These are phyloP conservation scores for Leccinum boreale DNA, from an alignment of 768 basidiomycete genomes.

Conservation along the genomic window DNA sequence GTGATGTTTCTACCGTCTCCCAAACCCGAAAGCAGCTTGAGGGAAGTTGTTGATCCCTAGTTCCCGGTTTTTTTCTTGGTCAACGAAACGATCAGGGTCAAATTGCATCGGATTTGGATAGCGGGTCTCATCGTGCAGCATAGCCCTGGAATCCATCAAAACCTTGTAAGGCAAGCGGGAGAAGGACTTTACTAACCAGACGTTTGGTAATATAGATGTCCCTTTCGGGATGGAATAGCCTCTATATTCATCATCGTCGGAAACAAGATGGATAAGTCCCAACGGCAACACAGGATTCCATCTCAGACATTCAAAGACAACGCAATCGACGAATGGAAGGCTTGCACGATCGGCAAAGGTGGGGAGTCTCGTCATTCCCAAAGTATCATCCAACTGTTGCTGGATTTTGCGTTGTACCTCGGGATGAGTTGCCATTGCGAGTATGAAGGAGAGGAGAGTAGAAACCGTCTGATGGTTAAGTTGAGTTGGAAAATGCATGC, in stretches of 20 bases:
- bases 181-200: constrained; percentile 36
- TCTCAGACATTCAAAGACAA: constrained; percentile 35
- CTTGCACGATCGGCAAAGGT: constrained; percentile 39
- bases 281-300: constrained; percentile 41
- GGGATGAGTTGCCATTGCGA: constrained; percentile 55
- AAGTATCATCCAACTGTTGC: constrained; percentile 47
- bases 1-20: constrained; percentile 31
- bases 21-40: constrained; percentile 40
- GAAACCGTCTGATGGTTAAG: constrained; percentile 42
- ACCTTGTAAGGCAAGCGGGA: constrained; percentile 11
- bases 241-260: constrained; percentile 43
- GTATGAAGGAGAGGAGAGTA: constrained; percentile 45
- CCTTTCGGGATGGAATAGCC: constrained; percentile 45
- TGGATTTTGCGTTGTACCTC: constrained; percentile 47
- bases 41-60: constrained; percentile 36
- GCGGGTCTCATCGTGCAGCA: constrained; percentile 36
- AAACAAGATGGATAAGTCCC: constrained; percentile 18
- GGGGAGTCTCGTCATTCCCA: constrained; percentile 46
- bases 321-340: constrained; percentile 38
- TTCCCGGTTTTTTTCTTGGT: constrained; percentile 22
- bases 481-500: constrained; percentile 17
- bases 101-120: constrained; percentile 43
- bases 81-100: constrained; percentile 36
- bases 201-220: constrained; percentile 43
- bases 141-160: constrained; percentile 32